Conservation (phyloP, 352 stramenopile genomes). For the Thraustochytrium sp. region DNA sequence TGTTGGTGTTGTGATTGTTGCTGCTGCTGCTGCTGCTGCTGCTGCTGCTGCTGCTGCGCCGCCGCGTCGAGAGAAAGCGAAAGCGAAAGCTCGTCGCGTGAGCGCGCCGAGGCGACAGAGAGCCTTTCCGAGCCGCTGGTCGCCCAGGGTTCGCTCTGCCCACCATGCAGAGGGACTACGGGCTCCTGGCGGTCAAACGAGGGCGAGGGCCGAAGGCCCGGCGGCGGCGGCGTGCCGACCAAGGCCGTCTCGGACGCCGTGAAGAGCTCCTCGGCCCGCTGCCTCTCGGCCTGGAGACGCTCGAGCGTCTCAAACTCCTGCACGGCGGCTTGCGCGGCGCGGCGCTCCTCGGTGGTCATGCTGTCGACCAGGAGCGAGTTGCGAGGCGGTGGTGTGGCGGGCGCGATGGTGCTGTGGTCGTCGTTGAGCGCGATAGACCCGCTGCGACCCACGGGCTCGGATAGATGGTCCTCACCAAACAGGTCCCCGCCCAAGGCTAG, state of each 20-base stretch:
- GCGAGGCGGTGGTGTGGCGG: background rate
- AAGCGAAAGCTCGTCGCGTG: too few species aligned
- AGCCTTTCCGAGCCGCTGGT: background rate
- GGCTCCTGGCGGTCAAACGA: background rate
- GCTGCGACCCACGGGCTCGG: too few species aligned
- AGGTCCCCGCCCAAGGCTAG: background rate
- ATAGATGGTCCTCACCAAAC: too few species aligned
- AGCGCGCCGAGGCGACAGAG: background rate
- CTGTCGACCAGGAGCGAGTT: background rate
- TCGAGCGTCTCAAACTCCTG: slow-evolving; percentile 27
- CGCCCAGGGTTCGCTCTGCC: too few species aligned
- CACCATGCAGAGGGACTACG: too few species aligned
- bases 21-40: too few species aligned
- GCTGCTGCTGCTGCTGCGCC: too few species aligned
- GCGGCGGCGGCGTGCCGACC: too few species aligned
- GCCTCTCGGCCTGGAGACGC: background rate
- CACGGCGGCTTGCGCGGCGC: slow-evolving; percentile 11
- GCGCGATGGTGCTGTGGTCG: background rate
- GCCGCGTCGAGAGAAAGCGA: too few species aligned
- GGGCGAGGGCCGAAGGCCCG: background rate
- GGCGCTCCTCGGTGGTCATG: slow-evolving; percentile 1
- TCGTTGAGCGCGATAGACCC: background rate
- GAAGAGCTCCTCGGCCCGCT: background rate
- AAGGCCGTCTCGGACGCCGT: too few species aligned
- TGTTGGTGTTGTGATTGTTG: too few species aligned